phyloP scores from a whole-genome alignment of 1,284 basidiomycete genomes.

The Cerrena zonata region DNA sequence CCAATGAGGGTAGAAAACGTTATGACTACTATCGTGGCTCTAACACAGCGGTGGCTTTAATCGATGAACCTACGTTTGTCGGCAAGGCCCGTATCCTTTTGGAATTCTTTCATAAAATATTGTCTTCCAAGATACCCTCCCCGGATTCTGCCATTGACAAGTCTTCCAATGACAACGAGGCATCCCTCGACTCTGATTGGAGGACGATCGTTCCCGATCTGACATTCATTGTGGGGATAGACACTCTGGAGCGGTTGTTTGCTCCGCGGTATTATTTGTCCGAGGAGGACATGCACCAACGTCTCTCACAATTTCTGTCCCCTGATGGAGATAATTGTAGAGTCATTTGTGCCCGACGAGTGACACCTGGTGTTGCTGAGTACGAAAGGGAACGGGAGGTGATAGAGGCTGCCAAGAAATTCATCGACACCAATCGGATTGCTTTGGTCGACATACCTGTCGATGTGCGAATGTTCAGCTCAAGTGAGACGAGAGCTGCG shows the following conservation, averaged over 20 bases:
- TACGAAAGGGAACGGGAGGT: conserved; percentile 28
- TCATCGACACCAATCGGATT: conserved; percentile 47
- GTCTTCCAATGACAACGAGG: not conserved
- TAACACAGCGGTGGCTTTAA: conserved; percentile 76
- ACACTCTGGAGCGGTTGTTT: conserved; percentile 85
- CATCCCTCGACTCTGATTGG: not conserved
- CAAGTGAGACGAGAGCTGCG: conserved; percentile 61
- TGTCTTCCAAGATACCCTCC: too few relatives aligned
- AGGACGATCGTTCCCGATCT: conserved; percentile 11
- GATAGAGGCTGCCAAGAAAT: conserved; percentile 39
- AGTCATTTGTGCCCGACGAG: conserved; percentile 68
- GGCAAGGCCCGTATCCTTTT: conserved; percentile 69
- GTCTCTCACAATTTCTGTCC: conserved; percentile 61
- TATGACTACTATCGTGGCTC: not conserved
- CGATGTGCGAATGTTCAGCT: conserved; percentile 60
- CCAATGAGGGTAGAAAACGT: not conserved
- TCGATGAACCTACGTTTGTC: conserved; percentile 86
- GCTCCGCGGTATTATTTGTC: conserved; percentile 73
- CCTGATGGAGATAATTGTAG: conserved; percentile 52
- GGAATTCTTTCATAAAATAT: conserved; percentile 41
- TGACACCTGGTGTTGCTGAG: conserved; percentile 21
- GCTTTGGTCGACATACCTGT: conserved; percentile 56
- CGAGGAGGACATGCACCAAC: conserved; percentile 45
- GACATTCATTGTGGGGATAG: conserved; percentile 58
- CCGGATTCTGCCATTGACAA: conserved; percentile 9